Base-by-base conservation (phyloP, 1,284 basidiomycete genomes). In the Cutaneotrichosporon daszewskae region DNA sequence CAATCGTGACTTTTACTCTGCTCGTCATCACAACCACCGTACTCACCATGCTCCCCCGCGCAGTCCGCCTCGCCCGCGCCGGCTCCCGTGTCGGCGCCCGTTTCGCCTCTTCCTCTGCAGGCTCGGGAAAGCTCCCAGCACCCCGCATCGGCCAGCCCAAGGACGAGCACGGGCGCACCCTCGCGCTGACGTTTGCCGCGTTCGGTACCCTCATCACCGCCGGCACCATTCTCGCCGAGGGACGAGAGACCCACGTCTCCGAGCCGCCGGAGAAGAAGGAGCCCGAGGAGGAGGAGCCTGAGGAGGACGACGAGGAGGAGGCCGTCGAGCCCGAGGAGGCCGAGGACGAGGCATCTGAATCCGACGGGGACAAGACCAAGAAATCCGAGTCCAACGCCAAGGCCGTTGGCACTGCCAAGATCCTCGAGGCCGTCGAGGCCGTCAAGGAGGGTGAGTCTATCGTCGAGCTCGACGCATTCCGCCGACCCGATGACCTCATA, bases 371-470 rank as follows among this genome's bases (percentile, higher is more conserved):
- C 7, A 33, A 20, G 17, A 4, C 32, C 10, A 12, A 19, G 32
- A 12, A 17, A 16, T 5, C 20, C 13, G 17, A 23, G 10, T 14
- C n/a, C 14, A 20, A 17, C 5, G n/a, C 17, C 25, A 11, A 27
- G n/a, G 19, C 39, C 24, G 19, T 38, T 7, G 32, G 40, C 17
- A 33, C 32, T 11, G 32, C 32, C n/a, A 39, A 54, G 32, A 43
- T 48, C 3, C 43, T 45, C n/a, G 36, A 31, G 39, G 60, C 73
- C 51, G 72, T 75, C 12, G 77, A 77, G 1, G 79, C 75, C 77
- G 86, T 97, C 73, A 91, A 92, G 17, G 88, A 82, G 55, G 45
- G n/a, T n/a, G n/a, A n/a, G n/a, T n/a, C n/a, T n/a, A n/a, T n/a
- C n/a, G n/a, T n/a, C n/a, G n/a, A n/a, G n/a, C n/a, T n/a, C n/a